Base-by-base conservation (phyloP, 2,329 filamentous ascomycete species). In the Penicillium concentricum region DNA sequence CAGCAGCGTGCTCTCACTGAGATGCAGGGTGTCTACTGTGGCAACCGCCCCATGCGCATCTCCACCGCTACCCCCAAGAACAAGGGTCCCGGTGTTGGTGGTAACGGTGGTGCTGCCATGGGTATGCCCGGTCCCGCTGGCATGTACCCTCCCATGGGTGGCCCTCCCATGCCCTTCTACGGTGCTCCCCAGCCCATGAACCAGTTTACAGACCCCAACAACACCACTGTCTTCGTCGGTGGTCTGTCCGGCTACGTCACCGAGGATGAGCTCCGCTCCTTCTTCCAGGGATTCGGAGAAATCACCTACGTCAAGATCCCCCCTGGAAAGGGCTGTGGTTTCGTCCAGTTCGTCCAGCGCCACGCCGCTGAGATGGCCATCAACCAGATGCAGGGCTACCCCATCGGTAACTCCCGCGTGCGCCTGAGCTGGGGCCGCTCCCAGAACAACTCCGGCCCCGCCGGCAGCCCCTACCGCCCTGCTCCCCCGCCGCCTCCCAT, bases 231-330 rank as follows among this genome's bases (percentile, higher is more conserved):
- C 61, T 99, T 99, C 70, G 94, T 99, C 54, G 94, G 94, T 65
- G 94, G 94, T 52, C 86, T 99, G 5, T 97, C 92, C 37, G 94
- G 94, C 64, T 99, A 99, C 71, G 94, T 99, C 61, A 99, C 94
- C 46, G 94, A 99, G 81, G 94, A 99, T 70, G 94, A 99, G 82
- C 88, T 99, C n/a, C 91, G 94, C 62, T 97, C 92, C 0, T 99
- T 99, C 85, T 99, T 99, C 88, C 94, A 99, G 78, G 94, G 94
- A 68, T 99, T 99, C 64, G 94, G 94, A 59, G 94, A 99, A 76
- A 99, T 99, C 73, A 99, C 94, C 69, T 99, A 99, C 76, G 94
- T 99, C 81, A 99, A 99, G 87, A 99, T 99, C 58, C 94, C 94
- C 52, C 93, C 94, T 63, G 94, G 94, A 80, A 99, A 99, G 85